Evolutionary conservation across 2,329 filamentous ascomycete species (phyloP).

Genomic region (Claviceps digitariae): DNA sequence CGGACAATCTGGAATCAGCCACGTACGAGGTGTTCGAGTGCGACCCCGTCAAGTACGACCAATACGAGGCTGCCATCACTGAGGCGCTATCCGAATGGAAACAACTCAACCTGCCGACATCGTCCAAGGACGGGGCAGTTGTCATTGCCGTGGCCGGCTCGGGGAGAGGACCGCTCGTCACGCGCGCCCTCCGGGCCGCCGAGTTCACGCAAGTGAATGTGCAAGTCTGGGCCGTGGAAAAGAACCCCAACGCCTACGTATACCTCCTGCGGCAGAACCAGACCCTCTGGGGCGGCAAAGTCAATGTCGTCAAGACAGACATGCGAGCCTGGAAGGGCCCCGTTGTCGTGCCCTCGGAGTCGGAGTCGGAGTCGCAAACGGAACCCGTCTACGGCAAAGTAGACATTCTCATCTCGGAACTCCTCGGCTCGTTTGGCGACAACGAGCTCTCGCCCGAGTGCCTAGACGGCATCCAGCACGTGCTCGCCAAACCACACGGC

Average conservation of each 20-base stretch:
- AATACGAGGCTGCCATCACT: constrained; percentile 77
- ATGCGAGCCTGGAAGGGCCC: constrained; percentile 96
- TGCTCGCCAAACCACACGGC: constrained; percentile 63
- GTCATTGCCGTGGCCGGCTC: constrained; percentile 89
- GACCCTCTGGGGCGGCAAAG: constrained; percentile 63
- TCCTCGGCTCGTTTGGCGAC: constrained; percentile 89
- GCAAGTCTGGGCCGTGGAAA: constrained; percentile 86
- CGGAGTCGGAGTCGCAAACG: constrained; percentile 18
- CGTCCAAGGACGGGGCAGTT: constrained; percentile 54
- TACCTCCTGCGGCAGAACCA: constrained; percentile 79
- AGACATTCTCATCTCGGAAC: constrained; percentile 87
- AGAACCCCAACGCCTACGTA: constrained; percentile 96
- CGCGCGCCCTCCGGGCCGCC: constrained; percentile 71
- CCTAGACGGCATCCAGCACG: constrained; percentile 85
- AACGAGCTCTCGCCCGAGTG: constrained; percentile 97
- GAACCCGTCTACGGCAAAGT: constrained; percentile 49
- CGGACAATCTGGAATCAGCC: constrained; percentile 91
- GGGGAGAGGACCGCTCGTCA: constrained; percentile 83
- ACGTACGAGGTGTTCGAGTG: constrained; percentile 99
- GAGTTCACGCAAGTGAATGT: constrained; percentile 62
- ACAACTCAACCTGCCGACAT: constrained; percentile 56
- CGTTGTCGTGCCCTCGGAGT: constrained; percentile 26
- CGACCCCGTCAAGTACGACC: constrained; percentile 94
- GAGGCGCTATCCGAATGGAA: constrained; percentile 74
- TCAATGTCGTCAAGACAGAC: constrained; percentile 86